phyloP scores from a whole-genome alignment of 169 alveolate species.

The Plasmodium reichenowi region DNA sequence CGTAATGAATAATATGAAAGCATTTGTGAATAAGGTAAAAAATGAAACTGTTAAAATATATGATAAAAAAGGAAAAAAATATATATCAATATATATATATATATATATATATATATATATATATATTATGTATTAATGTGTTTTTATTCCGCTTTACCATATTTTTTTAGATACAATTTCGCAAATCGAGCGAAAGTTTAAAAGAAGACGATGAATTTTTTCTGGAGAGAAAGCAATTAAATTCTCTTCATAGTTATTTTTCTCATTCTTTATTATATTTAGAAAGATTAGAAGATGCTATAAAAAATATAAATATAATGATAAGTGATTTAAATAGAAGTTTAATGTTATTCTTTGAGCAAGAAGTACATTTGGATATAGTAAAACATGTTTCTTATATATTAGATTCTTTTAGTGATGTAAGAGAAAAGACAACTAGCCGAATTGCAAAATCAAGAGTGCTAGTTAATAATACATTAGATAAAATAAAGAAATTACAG shows the following conservation, averaged over 20 bases:
- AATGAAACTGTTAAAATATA: background rate
- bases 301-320: conserved; percentile 72
- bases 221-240: conserved; percentile 54
- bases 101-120: background rate
- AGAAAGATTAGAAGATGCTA: conserved; percentile 72
- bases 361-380: conserved; percentile 63
- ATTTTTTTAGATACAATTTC: conserved; percentile 30
- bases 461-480: conserved; percentile 40
- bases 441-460: conserved; percentile 36
- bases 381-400: conserved; percentile 60
- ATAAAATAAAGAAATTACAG: conserved; percentile 57
- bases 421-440: conserved; percentile 59
- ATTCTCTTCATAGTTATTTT: conserved; percentile 45
- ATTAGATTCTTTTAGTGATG: conserved; percentile 61
- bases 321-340: conserved; percentile 72
- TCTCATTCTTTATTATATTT: conserved; percentile 61
- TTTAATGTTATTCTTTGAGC: conserved; percentile 73
- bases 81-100: background rate
- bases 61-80: background rate
- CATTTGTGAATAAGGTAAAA: conserved; percentile 74
- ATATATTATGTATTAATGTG: background rate
- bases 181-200: conserved; percentile 43
- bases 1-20: conserved; percentile 65
- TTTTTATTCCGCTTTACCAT: background rate
- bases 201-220: conserved; percentile 65